A percentile compares a stretch with the other conserved stretches of the same genome.
phyloP scores from a whole-genome alignment of 345 rosid genomes.

The Dipteronia dyeriana region DNA sequence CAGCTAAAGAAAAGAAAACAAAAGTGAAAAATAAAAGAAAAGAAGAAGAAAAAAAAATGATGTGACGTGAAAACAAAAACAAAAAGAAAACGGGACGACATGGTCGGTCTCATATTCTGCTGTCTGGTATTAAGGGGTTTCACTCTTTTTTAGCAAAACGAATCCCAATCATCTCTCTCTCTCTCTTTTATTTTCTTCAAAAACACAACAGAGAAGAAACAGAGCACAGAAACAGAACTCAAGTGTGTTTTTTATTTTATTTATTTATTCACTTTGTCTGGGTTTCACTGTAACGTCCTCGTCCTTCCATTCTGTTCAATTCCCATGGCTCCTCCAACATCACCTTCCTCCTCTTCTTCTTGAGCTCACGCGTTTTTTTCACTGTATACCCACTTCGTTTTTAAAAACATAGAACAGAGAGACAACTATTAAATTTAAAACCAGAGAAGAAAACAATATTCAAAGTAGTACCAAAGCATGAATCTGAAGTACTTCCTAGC shows the following conservation, averaged over 20 bases:
- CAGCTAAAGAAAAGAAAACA: neutral
- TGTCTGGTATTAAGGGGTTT: constrained; percentile 57
- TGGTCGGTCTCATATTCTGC: constrained; percentile 40
- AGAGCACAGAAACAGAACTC: neutral
- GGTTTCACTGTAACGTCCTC: neutral
- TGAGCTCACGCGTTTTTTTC: constrained; percentile 11
- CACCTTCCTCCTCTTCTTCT: neutral
- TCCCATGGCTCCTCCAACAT: neutral
- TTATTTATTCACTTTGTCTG: neutral
- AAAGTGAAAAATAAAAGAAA: neutral
- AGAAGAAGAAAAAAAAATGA: neutral
- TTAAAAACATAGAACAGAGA: too few species aligned
- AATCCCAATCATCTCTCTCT: constrained; percentile 19
- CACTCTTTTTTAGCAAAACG: constrained; percentile 4
- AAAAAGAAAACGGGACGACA: constrained; percentile 31
- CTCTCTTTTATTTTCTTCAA: neutral
- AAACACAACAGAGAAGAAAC: neutral
- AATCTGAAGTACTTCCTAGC: constrained; percentile 4
- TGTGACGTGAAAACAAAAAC: constrained; percentile 24
- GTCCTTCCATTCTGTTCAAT: too few species aligned
- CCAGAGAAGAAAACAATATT: neutral
- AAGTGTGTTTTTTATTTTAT: neutral
- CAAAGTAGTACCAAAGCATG: neutral
- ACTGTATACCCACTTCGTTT: neutral
- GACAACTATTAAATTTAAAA: too few species aligned